Evolutionary conservation across 192 early-diverging fungal genomes (phyloP).

Genomic region (Gorgonomyces haynaldii): DNA sequence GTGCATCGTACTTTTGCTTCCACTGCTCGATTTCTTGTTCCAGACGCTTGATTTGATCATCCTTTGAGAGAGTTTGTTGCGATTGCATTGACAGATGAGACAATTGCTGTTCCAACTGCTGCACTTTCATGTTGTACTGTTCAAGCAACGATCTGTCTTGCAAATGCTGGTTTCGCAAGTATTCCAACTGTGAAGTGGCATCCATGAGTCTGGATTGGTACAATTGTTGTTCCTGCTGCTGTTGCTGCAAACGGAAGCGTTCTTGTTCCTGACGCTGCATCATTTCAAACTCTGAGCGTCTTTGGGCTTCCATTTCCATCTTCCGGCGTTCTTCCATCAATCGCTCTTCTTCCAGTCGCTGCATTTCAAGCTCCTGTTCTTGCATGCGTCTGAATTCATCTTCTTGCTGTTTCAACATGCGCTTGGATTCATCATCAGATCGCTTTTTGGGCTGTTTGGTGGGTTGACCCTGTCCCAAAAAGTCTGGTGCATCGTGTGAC

Average conservation of each 20-base stretch:
- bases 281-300: slow-evolving; percentile 52
- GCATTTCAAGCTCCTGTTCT: slow-evolving; percentile 52
- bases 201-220: slow-evolving; percentile 24
- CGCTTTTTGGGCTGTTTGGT: slow-evolving; percentile 39
- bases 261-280: slow-evolving; percentile 18
- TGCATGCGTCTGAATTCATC: slow-evolving; percentile 42
- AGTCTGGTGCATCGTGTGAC: slow-evolving; percentile 67
- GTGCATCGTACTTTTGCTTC: slow-evolving; percentile 94
- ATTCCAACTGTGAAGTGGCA: slow-evolving; percentile 69
- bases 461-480: slow-evolving; percentile 62
- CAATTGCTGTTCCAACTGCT: slow-evolving; percentile 75
- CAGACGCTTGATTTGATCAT: slow-evolving; percentile 1
- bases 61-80: slow-evolving; percentile 37
- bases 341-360: slow-evolving; percentile 60
- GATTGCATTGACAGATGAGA: slow-evolving; percentile 53
- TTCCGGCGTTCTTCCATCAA: slow-evolving; percentile 57
- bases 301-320: slow-evolving; percentile 60
- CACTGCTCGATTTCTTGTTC: slow-evolving; percentile 82
- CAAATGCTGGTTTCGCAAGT: slow-evolving; percentile 62
- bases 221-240: slow-evolving; percentile 58
- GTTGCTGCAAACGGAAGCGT: slow-evolving; percentile 48
- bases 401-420: slow-evolving; percentile 15
- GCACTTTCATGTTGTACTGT: slow-evolving; percentile 78
- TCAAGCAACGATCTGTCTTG: slow-evolving; percentile 72
- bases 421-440: slow-evolving; percentile 33